phyloP scores from a whole-genome alignment of 2,329 filamentous ascomycete genomes.

The Aspergillus ochraceus region DNA sequence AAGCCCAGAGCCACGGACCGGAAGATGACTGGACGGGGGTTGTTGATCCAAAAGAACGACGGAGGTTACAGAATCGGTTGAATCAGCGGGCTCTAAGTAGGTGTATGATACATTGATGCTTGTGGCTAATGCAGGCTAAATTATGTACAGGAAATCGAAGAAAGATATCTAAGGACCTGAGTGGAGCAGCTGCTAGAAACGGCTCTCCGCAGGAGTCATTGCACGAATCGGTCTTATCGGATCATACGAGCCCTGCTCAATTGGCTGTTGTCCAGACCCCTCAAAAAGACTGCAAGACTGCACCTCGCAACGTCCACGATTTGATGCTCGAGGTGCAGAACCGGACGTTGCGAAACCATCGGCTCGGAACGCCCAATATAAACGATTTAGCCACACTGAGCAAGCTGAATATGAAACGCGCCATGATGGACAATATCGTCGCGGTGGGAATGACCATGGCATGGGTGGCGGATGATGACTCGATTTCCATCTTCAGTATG shows the following conservation, averaged over 20 bases:
- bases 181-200: too few relatives aligned
- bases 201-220: too few relatives aligned
- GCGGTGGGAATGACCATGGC: slow-evolving; percentile 26
- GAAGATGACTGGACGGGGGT: slow-evolving; percentile 30
- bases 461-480: slow-evolving; percentile 22
- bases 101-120: too few relatives aligned
- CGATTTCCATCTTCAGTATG: slow-evolving; percentile 26
- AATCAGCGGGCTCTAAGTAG: slow-evolving; percentile 20
- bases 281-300: too few relatives aligned
- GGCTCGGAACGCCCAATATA: too few relatives aligned
- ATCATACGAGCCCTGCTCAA: too few relatives aligned
- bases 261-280: too few relatives aligned
- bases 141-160: too few relatives aligned
- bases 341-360: not conserved
- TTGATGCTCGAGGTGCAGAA: slow-evolving; percentile 1
- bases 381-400: slow-evolving; percentile 30
- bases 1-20: slow-evolving; percentile 2
- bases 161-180: too few relatives aligned
- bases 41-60: slow-evolving; percentile 21
- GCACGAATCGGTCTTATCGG: too few relatives aligned
- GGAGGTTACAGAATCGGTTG: slow-evolving; percentile 29
- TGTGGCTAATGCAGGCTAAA: too few relatives aligned
- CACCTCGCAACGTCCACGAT: not conserved
- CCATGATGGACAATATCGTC: slow-evolving; percentile 28
- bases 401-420: slow-evolving; percentile 38